Evolutionary conservation across 179 eudicot species (phyloP), one percentile per base, ranked within the genome.

Genomic region (Heliamphora ciliata): DNA sequence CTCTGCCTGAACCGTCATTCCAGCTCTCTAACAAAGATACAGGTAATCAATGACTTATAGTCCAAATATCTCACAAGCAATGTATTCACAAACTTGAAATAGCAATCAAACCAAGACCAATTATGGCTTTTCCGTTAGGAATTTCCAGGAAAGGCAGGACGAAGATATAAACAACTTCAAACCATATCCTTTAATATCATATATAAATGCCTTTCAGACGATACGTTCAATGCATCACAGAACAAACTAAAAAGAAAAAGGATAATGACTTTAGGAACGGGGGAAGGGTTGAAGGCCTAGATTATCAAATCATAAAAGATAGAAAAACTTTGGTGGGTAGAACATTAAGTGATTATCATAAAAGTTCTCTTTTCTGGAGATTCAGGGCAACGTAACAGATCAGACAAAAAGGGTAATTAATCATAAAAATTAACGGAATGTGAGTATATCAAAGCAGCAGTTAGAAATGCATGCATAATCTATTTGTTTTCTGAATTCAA

Each of bases 1-100:
- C 83, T 96, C 98, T 74, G 97, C 99, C 84, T 81, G 87, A 80
- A 94, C 91, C 64, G 91, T 91, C 88, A 91, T 87, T 40, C 98
- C 99, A 85, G 99, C 96, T 91, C 87, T 92, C 99, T 94, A 86
- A 72, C 44, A 76, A 77, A 68, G 47, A 81, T 77, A 75, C 80
- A 65, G 24, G 48, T 15, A 46, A 82, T n/a, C 69, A 52, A 55
- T 54, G 40, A 54, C 13, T 46, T 8, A 54, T 4, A 5, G 64
- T 67, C 65, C 65, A 8, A 31, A 44, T 21, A 79, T 54, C 50
- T 15, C 47, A 80, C 48, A 80, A 74, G 63, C 21, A 75, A 59
- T 71, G 40, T 74, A 55, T n/a, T 74, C 40, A 46, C 31, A 31
- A 40, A 65, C 70, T 50, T 31, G 48, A 72, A 56, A 11, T 56